Evolutionary conservation across 106 monocot species (phyloP).

Genomic region (Dendrobium catenatum): DNA sequence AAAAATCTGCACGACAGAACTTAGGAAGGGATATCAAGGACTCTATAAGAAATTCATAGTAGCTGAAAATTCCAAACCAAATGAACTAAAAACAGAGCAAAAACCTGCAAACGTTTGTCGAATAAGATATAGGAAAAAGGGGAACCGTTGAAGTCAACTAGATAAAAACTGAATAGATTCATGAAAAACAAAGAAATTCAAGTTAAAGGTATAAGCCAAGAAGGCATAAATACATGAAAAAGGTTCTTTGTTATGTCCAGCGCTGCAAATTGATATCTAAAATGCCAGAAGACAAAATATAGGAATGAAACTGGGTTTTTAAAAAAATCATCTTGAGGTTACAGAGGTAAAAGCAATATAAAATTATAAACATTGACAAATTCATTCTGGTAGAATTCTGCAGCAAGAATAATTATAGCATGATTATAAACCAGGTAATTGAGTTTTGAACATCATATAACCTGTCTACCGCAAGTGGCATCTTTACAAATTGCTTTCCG

Average conservation of each 20-base stretch:
- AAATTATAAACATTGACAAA: not conserved
- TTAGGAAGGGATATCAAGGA: not conserved
- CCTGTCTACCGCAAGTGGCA: not conserved
- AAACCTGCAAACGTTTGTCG: not conserved
- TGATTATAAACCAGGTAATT: not conserved
- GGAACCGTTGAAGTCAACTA: not conserved
- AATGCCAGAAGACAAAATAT: not conserved
- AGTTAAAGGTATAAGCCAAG: not conserved
- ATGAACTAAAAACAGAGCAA: not conserved
- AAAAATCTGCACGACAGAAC: not conserved
- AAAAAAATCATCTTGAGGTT: not conserved
- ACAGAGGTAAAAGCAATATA: not conserved
- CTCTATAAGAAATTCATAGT: not conserved
- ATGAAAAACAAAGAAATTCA: not conserved
- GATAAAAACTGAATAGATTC: not conserved
- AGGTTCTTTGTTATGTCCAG: not conserved
- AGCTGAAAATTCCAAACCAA: not conserved
- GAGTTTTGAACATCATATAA: not conserved
- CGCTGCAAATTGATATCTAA: not conserved
- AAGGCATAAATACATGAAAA: not conserved
- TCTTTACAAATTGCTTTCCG: not conserved
- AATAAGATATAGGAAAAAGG: not conserved
- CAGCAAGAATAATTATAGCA: constrained; percentile 1
- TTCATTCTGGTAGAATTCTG: not conserved
- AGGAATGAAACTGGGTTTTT: not conserved